Percentiles rank a stretch among this genome's conserved stretches.
phyloP scores from a whole-genome alignment of 306 rosid species.

The Lotus japonicus region DNA sequence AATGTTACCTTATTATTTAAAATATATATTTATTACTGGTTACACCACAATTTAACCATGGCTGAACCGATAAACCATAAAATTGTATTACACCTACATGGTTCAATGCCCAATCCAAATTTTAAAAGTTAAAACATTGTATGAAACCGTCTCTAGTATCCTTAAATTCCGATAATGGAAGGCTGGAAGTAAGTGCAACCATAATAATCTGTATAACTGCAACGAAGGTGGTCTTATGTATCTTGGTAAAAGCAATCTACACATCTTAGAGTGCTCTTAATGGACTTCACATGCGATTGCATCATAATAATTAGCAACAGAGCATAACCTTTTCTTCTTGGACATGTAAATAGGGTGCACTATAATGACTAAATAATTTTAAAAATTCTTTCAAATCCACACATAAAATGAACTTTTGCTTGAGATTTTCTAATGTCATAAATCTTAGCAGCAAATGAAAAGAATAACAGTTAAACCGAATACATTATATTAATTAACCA shows the following conservation, averaged over 20 bases:
- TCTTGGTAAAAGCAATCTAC: neutral
- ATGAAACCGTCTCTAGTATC: neutral
- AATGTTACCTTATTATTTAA: no score
- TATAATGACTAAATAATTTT: neutral
- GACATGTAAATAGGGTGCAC: neutral
- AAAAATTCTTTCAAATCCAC: neutral
- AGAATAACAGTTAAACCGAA: neutral
- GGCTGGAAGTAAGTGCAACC: neutral
- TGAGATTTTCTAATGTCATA: neutral
- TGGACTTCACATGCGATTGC: neutral
- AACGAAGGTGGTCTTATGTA: neutral
- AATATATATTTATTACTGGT: no score
- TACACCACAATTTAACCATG: no score
- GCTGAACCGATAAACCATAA: no score
- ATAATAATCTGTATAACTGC: neutral
- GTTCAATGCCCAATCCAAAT: no score
- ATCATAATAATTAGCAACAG: neutral
- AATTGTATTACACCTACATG: no score
- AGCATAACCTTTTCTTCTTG: neutral
- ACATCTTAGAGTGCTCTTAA: neutral
- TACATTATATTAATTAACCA: no score
- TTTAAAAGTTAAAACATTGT: no score
- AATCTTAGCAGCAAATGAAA: neutral
- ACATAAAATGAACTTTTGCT: neutral
- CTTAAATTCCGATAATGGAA: neutral